A percentile compares a stretch with the other conserved stretches of the same genome.
These are phyloP conservation scores for Solanum gandarillasii DNA, from an alignment of 257 asterid genomes.

Conservation along the genomic window DNA sequence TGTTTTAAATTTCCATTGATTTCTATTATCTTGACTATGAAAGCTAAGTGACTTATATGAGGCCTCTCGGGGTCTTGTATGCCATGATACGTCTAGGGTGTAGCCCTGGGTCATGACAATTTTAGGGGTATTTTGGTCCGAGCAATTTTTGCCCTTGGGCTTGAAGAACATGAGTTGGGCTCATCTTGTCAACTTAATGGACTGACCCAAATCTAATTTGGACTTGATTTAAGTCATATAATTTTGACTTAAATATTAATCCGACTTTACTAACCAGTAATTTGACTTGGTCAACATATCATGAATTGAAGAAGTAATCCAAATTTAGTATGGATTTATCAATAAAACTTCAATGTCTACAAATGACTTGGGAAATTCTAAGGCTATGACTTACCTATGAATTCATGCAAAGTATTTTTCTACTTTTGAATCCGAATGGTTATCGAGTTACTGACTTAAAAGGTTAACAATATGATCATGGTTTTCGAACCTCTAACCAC, in stretches of 20 bases:
- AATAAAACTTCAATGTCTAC: no score
- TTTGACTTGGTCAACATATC: no score
- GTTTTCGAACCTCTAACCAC: neutral
- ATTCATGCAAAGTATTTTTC: neutral
- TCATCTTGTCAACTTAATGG: neutral
- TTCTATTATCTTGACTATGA: no score
- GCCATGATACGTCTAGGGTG: no score
- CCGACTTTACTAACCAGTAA: neutral
- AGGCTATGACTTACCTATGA: neutral
- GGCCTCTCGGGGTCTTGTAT: no score
- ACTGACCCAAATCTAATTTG: neutral
- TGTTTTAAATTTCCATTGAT: no score
- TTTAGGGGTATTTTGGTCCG: neutral
- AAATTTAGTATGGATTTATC: no score
- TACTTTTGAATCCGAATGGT: neutral
- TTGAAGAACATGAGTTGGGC: neutral
- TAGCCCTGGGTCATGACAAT: no score
- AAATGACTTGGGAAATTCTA: neutral
- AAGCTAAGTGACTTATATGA: no score
- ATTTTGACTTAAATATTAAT: no score
- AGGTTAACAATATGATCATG: neutral
- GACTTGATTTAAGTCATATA: no score
- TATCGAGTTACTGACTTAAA: neutral
- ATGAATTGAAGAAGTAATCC: no score
- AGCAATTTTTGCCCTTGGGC: neutral